Conservation (phyloP, 2,329 filamentous ascomycete genomes). For the Colletotrichum australisinense region DNA sequence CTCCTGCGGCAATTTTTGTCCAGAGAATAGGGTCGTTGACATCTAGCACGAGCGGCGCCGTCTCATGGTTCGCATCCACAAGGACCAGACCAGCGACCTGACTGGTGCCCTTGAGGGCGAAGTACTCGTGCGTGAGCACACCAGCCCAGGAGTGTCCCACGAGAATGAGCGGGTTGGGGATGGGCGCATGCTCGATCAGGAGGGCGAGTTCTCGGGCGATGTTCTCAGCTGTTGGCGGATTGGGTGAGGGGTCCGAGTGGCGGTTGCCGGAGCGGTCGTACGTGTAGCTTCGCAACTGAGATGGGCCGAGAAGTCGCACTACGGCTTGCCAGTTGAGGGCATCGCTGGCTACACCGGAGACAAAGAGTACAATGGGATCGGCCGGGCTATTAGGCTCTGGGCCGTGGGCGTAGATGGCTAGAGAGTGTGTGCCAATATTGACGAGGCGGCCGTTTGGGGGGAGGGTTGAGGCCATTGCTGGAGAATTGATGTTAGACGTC, state of each 20-base stretch:
- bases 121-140: conserved; percentile 18
- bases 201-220: conserved; percentile 9
- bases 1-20: not conserved
- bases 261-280: conserved; percentile 21
- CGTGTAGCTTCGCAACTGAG: conserved; percentile 14
- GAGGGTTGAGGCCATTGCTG: not conserved
- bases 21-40: conserved; percentile 19
- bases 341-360: conserved; percentile 20
- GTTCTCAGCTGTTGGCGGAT: conserved; percentile 1
- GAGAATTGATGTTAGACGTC: not conserved
- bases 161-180: not conserved
- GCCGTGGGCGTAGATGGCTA: conserved; percentile 14
- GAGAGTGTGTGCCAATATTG: conserved; percentile 23
- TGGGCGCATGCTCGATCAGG: not conserved
- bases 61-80: conserved; percentile 23
- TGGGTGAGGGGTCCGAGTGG: conserved; percentile 13
- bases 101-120: not conserved
- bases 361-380: conserved; percentile 6
- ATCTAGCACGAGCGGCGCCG: not conserved
- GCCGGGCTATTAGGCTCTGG: not conserved
- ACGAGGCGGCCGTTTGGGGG: conserved; percentile 13
- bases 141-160: conserved; percentile 24
- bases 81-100: conserved; percentile 14
- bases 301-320: not conserved
- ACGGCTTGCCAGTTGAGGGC: conserved; percentile 26